Base-by-base conservation (phyloP, 225 moss, liverwort and hornwort species). In the Anthoceros angustus region DNA sequence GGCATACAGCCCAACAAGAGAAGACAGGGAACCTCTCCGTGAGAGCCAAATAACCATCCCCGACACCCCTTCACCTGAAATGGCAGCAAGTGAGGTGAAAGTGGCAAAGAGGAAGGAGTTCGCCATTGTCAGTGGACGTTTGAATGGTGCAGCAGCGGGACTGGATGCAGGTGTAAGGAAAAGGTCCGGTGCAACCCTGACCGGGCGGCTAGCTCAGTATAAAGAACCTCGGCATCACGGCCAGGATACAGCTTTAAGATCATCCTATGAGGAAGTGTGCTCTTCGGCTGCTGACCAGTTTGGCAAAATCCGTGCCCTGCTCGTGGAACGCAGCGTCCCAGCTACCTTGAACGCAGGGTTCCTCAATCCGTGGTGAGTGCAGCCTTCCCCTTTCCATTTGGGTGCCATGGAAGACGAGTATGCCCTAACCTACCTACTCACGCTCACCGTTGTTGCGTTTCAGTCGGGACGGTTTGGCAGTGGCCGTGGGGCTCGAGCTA, bases 11-110 rank as follows among this genome's bases (percentile, higher is more conserved):
- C 82, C 82, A 15, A 70, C 60, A 7, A 77, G 83, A 63, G 75
- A 45, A 10, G 79, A 78, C 4, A 70, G 72, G 64, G 61, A 64
- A 62, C 63, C 78, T 24, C 63, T 85, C 40, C 75, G 50, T 25
- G 90, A 86, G 20, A 86, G 78, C 77, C 90, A 91, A 63, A 74
- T 86, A 64, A 86, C 83, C 21, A 87, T 91, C 69, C 90, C 84
- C 42, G 90, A 91, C 68, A 91, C 90, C 24, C 87, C 90, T 25
- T 87, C 86, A 9, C 90, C 87, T 8, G 87, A 91, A 61, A 81
- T 75, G 64, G 69, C 73, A 45, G 73, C 75, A 46, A 71, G 73
- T 24, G 82, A 55, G 18, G 14, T 55, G 55, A 55, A 79, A 70
- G 32, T 32, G 32, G 74, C 78, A 25, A 91, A 84, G 69, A 76